Base-by-base conservation (phyloP, 352 stramenopile species). In the Phytophthora hybrid region DNA sequence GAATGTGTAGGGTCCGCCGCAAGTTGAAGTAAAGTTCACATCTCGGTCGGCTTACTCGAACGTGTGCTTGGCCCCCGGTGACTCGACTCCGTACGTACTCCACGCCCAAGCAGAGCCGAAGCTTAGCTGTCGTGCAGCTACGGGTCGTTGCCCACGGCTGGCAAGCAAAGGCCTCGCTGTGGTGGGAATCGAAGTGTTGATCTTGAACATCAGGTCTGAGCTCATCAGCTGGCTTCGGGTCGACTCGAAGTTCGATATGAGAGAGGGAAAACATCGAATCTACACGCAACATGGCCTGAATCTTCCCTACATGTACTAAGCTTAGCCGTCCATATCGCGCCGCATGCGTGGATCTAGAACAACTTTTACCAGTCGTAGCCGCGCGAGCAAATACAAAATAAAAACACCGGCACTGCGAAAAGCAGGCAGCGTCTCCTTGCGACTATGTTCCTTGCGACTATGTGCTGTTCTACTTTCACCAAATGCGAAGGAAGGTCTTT, bases 371-470 rank as follows among this genome's bases (percentile, higher is more conserved):
- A 37, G 21, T 34, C 51, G 34, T 18, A 57, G 51, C 51, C 51
- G 34, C 23, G 51, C 51, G 51, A 34, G 21, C 51, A 9, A 34
- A 26, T 26, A 26, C 23, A 57, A 55, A 34, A 57, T 34, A 21
- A 57, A 57, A 34, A 21, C 51, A 57, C 51, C 51, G 19, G 47
- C 19, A 37, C 23, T 34, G 51, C 41, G 41, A 49, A 49, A 49
- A 49, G 16, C 39, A 55, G 5, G 46, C n/a, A 29, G n/a, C 46
- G 46, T 23, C 41, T 49, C 41, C 14, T 19, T 49, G 16, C 34
- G 14, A 14, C 37, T 44, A 18, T 5, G 44, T 16, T 49, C 41
- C 14, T 19, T 49, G 16, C 34, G 14, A 14, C 37, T 44, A 18
- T 5, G 44, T 16, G 44, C 44, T 21, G 18, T 16, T 51, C 44